Conservation (phyloP, 306 rosid genomes). For the Cicer pinnatifidum region DNA sequence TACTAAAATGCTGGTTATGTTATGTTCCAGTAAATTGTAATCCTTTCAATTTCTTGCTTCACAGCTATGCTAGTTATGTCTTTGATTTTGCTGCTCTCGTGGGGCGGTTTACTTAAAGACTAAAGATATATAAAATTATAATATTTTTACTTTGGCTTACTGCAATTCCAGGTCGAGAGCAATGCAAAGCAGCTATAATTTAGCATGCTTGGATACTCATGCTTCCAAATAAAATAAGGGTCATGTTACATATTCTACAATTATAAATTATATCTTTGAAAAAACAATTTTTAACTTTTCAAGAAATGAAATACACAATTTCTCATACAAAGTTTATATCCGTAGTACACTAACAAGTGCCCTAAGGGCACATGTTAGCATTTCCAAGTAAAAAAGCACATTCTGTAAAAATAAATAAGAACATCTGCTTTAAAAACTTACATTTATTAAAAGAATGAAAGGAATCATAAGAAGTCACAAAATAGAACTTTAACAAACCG, state of each 20-base stretch:
- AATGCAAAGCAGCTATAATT: neutral
- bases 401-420: no score
- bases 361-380: no score
- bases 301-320: no score
- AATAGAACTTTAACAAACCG: neutral
- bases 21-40: conserved; percentile 1
- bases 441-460: neutral
- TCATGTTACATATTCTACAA: no score
- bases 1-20: neutral
- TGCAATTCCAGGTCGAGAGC: neutral
- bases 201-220: neutral
- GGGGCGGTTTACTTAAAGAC: neutral
- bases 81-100: conserved; percentile 12
- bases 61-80: conserved; percentile 1
- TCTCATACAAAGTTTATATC: no score
- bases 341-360: no score
- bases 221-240: neutral
- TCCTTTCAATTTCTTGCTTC: conserved; percentile 20
- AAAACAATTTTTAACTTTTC: no score
- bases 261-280: no score
- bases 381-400: no score
- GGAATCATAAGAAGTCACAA: neutral
- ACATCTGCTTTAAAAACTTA: no score
- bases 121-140: conserved; percentile 4
- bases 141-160: conserved; percentile 2